phyloP scores from a whole-genome alignment of 495 filamentous ascomycete species.

The Xylaria bambusicola region DNA sequence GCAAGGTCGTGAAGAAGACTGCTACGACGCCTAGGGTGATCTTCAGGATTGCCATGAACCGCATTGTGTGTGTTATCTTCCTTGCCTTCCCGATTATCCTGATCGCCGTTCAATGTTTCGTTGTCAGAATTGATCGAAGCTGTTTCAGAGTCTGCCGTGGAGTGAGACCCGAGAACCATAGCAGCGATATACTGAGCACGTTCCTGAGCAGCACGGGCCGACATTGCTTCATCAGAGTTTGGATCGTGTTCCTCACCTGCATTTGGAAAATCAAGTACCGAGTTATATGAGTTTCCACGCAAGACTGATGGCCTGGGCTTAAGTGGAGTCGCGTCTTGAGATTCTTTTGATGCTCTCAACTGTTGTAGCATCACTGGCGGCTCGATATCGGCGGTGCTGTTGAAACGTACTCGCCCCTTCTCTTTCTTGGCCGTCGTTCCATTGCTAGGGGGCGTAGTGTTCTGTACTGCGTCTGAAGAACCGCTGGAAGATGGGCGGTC shows the following conservation, averaged over 20 bases:
- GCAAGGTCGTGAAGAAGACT: constrained; percentile 20
- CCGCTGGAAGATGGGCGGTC: not conserved
- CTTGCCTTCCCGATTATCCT: not conserved
- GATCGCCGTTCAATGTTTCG: constrained; percentile 10
- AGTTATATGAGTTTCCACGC: constrained; percentile 38
- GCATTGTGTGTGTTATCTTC: too few relatives aligned
- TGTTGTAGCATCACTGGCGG: not conserved
- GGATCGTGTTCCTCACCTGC: constrained; percentile 29
- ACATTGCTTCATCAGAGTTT: constrained; percentile 34
- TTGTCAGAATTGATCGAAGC: constrained; percentile 39
- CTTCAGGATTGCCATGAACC: not conserved
- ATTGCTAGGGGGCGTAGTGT: not conserved
- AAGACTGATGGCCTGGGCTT: constrained; percentile 38
- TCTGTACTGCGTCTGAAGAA: not conserved
- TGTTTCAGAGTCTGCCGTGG: constrained; percentile 39
- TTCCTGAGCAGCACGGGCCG: constrained; percentile 42
- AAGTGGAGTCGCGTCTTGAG: not conserved
- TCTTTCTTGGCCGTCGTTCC: constrained; percentile 22
- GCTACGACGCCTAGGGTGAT: constrained; percentile 25
- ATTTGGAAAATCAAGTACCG: constrained; percentile 30
- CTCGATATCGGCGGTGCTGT: constrained; percentile 30
- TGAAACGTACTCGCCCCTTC: constrained; percentile 36
- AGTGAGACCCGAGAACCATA: constrained; percentile 33
- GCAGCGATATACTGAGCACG: constrained; percentile 41
- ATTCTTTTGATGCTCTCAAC: not conserved